Conservation (phyloP, 1,139 yeast genomes). For the Yamadazyma diospyri region DNA sequence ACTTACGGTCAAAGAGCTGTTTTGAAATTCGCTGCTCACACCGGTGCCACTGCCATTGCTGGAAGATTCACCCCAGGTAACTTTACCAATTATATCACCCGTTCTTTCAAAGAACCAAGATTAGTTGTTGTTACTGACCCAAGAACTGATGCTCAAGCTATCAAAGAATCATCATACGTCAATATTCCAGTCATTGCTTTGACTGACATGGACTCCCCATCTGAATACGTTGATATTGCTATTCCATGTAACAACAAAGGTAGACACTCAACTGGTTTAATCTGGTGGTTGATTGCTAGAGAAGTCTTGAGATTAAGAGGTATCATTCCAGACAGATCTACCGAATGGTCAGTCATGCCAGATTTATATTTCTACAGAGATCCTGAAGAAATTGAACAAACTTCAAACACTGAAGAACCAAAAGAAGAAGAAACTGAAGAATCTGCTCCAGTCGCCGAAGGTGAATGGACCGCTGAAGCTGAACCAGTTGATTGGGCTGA, state of each 20-base stretch:
- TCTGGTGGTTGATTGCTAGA: conserved; percentile 99
- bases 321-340: conserved; percentile 92
- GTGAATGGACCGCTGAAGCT: conserved; percentile 55
- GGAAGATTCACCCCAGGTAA: conserved; percentile 99
- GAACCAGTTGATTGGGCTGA: conserved; percentile 65
- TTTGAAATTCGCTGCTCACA: conserved; percentile 98
- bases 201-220: conserved; percentile 97
- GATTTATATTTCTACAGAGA: conserved; percentile 99
- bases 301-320: conserved; percentile 99
- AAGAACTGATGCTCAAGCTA: conserved; percentile 99
- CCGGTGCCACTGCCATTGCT: conserved; percentile 99
- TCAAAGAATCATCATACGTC: conserved; percentile 99
- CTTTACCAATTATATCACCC: conserved; percentile 99
- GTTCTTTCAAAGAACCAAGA: conserved; percentile 99
- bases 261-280: conserved; percentile 99
- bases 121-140: conserved; percentile 99
- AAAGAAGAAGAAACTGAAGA: conserved; percentile 48
- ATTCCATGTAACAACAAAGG: conserved; percentile 99
- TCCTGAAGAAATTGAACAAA: conserved; percentile 98
- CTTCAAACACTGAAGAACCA: conserved; percentile 64
- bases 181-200: conserved; percentile 99
- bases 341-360: conserved; percentile 99
- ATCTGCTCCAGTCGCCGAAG: conserved; percentile 47
- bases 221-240: conserved; percentile 99
- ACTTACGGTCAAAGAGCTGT: conserved; percentile 99